Evolutionary conservation across 805 yeast genomes (phyloP), one percentile per base, ranked within the genome.

Genomic region (Saccharomycopsis sp.): DNA sequence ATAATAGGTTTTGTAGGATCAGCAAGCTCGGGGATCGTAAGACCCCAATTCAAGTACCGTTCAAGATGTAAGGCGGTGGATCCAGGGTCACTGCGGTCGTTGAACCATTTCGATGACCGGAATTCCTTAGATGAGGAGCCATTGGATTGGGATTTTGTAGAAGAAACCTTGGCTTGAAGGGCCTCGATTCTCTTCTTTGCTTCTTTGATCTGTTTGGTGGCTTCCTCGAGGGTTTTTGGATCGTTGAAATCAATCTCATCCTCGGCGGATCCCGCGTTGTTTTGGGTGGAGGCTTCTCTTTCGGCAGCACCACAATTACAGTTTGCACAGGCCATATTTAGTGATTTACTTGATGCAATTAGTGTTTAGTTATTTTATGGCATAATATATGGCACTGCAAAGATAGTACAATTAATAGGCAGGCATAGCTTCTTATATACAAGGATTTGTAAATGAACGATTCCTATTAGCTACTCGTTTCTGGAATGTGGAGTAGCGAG

Each of bases 31-130:
- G 64, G 64, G 23, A 58, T 51, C 15, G 68, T 64, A 19, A 65
- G 58, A 3, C 69, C 69, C 55, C 63, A 64, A 53, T 66, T 66
- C 25, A 66, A 58, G 54, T 66, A 66, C 19, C 68, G 56, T 54
- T 66, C 69, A 41, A 66, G 55, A 56, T 66, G 66, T 15, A 66
- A 51, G 2, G 69, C 69, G 22, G 68, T 66, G 56, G 64, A 61
- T 29, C 62, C 66, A 19, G 68, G 65, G 42, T 65, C 65, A 12
- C 56, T 59, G 35, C 38, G 47, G 47, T 66, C 63, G 57, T 64
- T 60, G 56, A 66, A 66, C 69, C 69, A 66, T 24, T 64, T 57
- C 35, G 59, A 51, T 20, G 67, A 64, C 9, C 69, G 56, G 38
- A 62, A 59, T 42, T 57, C 41, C 7, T 24, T 20, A 20, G 52